Percentiles rank a stretch among this genome's conserved stretches.
phyloP scores from a whole-genome alignment of 2,329 filamentous ascomycete species.

The Ascochyta clinopodiicola region DNA sequence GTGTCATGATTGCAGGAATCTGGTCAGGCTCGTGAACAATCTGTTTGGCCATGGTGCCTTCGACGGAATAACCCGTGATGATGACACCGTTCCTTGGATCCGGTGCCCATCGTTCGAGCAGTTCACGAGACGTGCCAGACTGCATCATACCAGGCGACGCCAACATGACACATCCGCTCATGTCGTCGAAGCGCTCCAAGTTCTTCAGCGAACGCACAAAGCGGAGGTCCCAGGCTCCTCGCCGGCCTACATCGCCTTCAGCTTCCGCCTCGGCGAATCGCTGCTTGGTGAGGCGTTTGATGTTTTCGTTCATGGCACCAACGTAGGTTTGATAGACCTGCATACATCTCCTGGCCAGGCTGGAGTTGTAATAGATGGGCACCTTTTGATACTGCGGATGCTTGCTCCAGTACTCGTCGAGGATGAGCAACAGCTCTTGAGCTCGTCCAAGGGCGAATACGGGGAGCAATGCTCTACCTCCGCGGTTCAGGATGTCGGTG shows the following conservation, averaged over 20 bases:
- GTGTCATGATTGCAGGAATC: conserved; percentile 90
- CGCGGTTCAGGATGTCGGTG: conserved; percentile 86
- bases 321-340: conserved; percentile 98
- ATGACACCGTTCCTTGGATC: conserved; percentile 98
- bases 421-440: conserved; percentile 89
- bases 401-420: conserved; percentile 96
- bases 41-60: conserved; percentile 97
- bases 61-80: conserved; percentile 97
- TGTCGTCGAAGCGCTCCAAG: conserved; percentile 93
- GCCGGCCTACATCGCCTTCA: conserved; percentile 73
- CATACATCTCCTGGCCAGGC: conserved; percentile 96
- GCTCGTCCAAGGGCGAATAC: conserved; percentile 94
- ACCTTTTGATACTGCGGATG: conserved; percentile 87
- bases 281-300: conserved; percentile 92
- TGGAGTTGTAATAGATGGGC: conserved; percentile 97
- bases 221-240: conserved; percentile 95
- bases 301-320: conserved; percentile 98
- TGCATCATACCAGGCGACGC: conserved; percentile 98
- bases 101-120: conserved; percentile 94
- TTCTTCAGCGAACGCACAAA: conserved; percentile 92
- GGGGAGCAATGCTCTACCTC: conserved; percentile 90
- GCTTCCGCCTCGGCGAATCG: conserved; percentile 90
- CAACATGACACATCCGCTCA: conserved; percentile 95
- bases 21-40: conserved; percentile 94
- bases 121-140: conserved; percentile 89